Percentiles rank a stretch among this genome's conserved stretches.
These are phyloP conservation scores for Cyclaneusma minus DNA, from an alignment of 2,329 filamentous ascomycete species.

Conservation along the genomic window DNA sequence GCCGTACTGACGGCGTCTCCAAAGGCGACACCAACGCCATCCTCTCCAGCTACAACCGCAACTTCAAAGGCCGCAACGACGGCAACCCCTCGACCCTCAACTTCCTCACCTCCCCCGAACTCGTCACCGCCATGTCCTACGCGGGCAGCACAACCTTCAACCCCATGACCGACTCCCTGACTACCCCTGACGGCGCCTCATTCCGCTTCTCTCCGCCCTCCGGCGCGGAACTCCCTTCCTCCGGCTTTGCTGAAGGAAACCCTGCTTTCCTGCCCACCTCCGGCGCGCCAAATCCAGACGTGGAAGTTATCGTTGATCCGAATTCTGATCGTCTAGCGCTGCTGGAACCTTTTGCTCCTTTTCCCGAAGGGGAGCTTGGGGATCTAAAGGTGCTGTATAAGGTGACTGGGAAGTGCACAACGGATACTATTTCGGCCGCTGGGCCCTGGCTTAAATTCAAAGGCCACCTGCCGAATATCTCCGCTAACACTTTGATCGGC, in stretches of 20 bases:
- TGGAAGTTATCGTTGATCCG: slow-evolving; percentile 65
- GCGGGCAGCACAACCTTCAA: slow-evolving; percentile 91
- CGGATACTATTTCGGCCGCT: slow-evolving; percentile 93
- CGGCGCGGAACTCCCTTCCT: slow-evolving; percentile 46
- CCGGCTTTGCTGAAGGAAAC: slow-evolving; percentile 65
- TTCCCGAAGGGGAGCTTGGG: slow-evolving; percentile 60
- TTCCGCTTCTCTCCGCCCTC: slow-evolving; percentile 77
- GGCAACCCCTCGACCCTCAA: slow-evolving; percentile 97
- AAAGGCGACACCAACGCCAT: slow-evolving; percentile 91
- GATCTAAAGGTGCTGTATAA: slow-evolving; percentile 84
- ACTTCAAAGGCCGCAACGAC: slow-evolving; percentile 94
- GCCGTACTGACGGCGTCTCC: slow-evolving; percentile 66
- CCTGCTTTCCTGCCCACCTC: slow-evolving; percentile 57
- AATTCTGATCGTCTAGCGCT: slow-evolving; percentile 82
- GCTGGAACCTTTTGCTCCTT: slow-evolving; percentile 77
- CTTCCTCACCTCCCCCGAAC: slow-evolving; percentile 90
- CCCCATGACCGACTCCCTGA: slow-evolving; percentile 74
- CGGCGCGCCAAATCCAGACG: slow-evolving; percentile 53
- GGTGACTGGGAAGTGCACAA: slow-evolving; percentile 94
- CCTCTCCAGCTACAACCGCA: slow-evolving; percentile 94
- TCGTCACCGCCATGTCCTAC: slow-evolving; percentile 93
- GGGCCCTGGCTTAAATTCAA: slow-evolving; percentile 99
- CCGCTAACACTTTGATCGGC: slow-evolving; percentile 91
- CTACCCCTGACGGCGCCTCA: slow-evolving; percentile 60
- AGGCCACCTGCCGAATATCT: slow-evolving; percentile 95